Percentiles rank a stretch among this genome's conserved stretches.
phyloP scores from a whole-genome alignment of 1,139 yeast genomes.

The Blastobotrys apis region DNA sequence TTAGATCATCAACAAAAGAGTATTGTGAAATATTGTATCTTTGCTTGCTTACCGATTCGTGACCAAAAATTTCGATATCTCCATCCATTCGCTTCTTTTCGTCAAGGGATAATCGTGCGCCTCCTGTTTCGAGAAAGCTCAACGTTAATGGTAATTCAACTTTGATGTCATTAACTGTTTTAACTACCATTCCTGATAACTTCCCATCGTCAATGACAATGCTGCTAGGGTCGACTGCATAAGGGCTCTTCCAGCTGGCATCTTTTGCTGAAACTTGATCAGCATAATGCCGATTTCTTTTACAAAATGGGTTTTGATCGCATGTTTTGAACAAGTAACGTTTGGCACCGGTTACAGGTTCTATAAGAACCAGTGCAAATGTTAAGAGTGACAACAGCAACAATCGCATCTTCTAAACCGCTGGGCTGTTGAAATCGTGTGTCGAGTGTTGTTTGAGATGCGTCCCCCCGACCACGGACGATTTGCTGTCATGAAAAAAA shows the following conservation, averaged over 20 bases:
- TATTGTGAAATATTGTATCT: constrained; percentile 64
- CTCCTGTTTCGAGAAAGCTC: constrained; percentile 50
- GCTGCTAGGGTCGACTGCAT: constrained; percentile 47
- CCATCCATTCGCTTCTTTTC: constrained; percentile 47
- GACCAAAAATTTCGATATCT: constrained; percentile 32
- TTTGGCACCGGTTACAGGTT: constrained; percentile 48
- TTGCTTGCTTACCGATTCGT: constrained; percentile 28
- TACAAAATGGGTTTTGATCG: constrained; percentile 79
- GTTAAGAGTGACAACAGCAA: constrained; percentile 8
- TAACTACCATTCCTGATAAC: constrained; percentile 44
- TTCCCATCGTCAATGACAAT: constrained; percentile 33
- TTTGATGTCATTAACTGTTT: constrained; percentile 35
- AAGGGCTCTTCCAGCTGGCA: constrained; percentile 39
- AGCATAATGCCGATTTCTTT: constrained; percentile 73
- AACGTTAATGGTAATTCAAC: constrained; percentile 54
- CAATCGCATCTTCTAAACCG: constrained; percentile 4
- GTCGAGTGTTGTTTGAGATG: too few species aligned
- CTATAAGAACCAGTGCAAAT: constrained; percentile 17
- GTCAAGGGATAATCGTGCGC: constrained; percentile 58
- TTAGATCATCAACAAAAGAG: constrained; percentile 44
- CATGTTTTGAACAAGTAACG: constrained; percentile 75
- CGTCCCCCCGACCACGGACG: too few species aligned
- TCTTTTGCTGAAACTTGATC: constrained; percentile 35
- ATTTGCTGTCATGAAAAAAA: too few species aligned
- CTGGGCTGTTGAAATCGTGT: too few species aligned